These are phyloP conservation scores for Stropharia rugosoannulata DNA, from an alignment of 768 basidiomycete genomes.

Conservation along the genomic window DNA sequence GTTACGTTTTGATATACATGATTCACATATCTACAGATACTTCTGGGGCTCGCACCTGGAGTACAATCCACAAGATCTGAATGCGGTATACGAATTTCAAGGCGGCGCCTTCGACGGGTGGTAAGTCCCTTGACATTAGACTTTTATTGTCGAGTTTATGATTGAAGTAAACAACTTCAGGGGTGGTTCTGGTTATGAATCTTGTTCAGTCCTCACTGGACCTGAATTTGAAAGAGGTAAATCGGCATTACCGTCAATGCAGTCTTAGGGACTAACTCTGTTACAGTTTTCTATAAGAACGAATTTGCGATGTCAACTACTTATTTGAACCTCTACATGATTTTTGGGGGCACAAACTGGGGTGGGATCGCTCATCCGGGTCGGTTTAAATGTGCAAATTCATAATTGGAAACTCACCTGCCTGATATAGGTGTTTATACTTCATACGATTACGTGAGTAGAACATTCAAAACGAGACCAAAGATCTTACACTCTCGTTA, in stretches of 20 bases:
- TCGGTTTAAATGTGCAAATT: conserved; percentile 6
- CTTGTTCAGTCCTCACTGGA: conserved; percentile 33
- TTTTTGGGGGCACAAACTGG: conserved; percentile 52
- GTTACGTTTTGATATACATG: background rate
- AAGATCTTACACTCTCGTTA: conserved; percentile 12
- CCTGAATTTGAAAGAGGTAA: conserved; percentile 46
- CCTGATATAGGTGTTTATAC: conserved; percentile 36
- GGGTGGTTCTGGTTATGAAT: conserved; percentile 38
- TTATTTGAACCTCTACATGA: conserved; percentile 50
- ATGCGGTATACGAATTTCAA: conserved; percentile 45
- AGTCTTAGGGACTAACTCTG: background rate
- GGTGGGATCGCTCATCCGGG: conserved; percentile 41
- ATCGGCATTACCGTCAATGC: background rate
- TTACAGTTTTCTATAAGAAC: conserved; percentile 46
- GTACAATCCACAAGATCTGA: conserved; percentile 34
- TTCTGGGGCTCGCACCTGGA: conserved; percentile 39
- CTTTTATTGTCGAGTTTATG: background rate
- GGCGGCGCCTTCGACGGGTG: conserved; percentile 54
- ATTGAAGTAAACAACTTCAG: conserved; percentile 18
- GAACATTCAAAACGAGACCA: background rate
- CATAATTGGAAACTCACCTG: background rate
- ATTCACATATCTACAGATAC: conserved; percentile 19
- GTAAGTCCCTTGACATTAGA: conserved; percentile 17
- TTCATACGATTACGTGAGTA: conserved; percentile 42
- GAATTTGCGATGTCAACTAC: conserved; percentile 47